These are phyloP conservation scores for Coemansia sp. DNA, from an alignment of 192 early-diverging fungal genomes.

Conservation along the genomic window DNA sequence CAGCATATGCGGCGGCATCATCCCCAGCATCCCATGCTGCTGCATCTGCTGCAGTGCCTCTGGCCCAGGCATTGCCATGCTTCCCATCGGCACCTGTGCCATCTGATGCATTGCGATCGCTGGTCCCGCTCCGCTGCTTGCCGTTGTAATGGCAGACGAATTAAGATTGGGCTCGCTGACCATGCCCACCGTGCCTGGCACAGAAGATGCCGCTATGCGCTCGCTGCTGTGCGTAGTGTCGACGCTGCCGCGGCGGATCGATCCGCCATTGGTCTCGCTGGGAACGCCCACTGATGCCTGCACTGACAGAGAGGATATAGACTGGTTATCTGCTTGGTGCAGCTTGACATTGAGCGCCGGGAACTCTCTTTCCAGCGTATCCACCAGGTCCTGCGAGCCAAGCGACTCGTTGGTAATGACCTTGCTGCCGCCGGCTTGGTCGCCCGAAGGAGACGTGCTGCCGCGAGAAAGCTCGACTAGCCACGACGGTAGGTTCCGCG, in stretches of 20 bases:
- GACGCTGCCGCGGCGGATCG: slow-evolving; percentile 18
- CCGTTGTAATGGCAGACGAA: not conserved
- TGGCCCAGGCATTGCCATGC: not conserved
- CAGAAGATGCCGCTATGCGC: not conserved
- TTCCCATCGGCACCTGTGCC: slow-evolving; percentile 1
- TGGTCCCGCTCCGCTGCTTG: not conserved
- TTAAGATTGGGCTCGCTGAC: not conserved
- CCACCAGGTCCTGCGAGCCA: slow-evolving; percentile 36
- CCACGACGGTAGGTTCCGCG: slow-evolving; percentile 45
- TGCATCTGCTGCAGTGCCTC: slow-evolving; percentile 19
- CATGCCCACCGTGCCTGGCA: not conserved
- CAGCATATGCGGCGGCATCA: slow-evolving; percentile 34
- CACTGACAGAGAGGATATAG: slow-evolving; percentile 45
- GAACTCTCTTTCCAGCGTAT: slow-evolving; percentile 42
- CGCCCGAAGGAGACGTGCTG: slow-evolving; percentile 18
- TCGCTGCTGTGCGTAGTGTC: slow-evolving; percentile 13
- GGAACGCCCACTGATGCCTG: slow-evolving; percentile 42
- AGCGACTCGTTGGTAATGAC: slow-evolving; percentile 23
- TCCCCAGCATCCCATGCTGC: slow-evolving; percentile 28
- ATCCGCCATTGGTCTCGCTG: slow-evolving; percentile 30
- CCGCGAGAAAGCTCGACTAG: slow-evolving; percentile 50
- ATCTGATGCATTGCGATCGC: slow-evolving; percentile 1
- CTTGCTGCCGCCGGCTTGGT: not conserved
- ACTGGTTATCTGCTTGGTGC: slow-evolving; percentile 30
- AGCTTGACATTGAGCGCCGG: slow-evolving; percentile 27